Evolutionary conservation across 305 asterid genomes (phyloP).

Genomic region (Fraxinus greggii): DNA sequence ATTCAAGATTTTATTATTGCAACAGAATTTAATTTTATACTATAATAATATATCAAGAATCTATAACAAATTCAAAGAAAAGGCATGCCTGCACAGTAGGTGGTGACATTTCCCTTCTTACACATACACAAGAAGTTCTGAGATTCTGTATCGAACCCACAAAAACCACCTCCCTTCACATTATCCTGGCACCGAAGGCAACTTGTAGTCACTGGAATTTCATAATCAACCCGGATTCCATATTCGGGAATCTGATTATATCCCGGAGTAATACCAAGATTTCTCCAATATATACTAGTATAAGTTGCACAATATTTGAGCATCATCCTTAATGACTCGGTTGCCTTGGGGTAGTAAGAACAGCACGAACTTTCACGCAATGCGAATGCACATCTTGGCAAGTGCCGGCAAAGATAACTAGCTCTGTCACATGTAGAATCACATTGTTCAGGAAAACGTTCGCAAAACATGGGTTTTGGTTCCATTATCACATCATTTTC

Average conservation of each 20-base stretch:
- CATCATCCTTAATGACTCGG: constrained; percentile 83
- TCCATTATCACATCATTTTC: constrained; percentile 58
- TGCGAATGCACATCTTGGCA: constrained; percentile 61
- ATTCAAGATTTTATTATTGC: neutral
- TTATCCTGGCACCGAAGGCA: constrained; percentile 67
- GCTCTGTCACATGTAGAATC: constrained; percentile 87
- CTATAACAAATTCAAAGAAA: neutral
- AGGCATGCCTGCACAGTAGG: constrained; percentile 57
- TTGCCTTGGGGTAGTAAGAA: constrained; percentile 79
- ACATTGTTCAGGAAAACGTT: constrained; percentile 80
- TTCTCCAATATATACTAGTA: constrained; percentile 74
- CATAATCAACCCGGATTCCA: constrained; percentile 80
- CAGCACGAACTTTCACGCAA: constrained; percentile 61
- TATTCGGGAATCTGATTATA: constrained; percentile 72
- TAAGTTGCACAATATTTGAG: constrained; percentile 65
- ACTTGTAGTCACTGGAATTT: constrained; percentile 66
- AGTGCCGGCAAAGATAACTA: constrained; percentile 71
- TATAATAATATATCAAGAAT: neutral
- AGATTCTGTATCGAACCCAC: constrained; percentile 64
- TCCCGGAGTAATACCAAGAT: constrained; percentile 58
- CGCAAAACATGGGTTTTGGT: constrained; percentile 69
- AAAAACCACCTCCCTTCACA: constrained; percentile 57
- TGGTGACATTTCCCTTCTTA: constrained; percentile 61
- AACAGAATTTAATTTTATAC: neutral
- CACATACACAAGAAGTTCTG: constrained; percentile 80